phyloP scores from a whole-genome alignment of 2,329 filamentous ascomycete species.

The Reticulascus tulasneorum region DNA sequence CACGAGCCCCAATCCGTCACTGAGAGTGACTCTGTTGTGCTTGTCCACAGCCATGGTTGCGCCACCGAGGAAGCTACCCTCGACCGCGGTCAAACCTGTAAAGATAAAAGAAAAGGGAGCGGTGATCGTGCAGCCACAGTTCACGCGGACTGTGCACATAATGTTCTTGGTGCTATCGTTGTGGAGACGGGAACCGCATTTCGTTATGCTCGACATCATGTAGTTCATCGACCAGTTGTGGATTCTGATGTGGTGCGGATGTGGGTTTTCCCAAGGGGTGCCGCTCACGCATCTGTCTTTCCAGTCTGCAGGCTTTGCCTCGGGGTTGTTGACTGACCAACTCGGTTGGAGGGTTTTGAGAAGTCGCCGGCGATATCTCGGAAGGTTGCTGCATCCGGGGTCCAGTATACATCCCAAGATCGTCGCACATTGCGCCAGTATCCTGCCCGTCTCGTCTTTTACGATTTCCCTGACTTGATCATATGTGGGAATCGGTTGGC shows the following conservation, averaged over 20 bases:
- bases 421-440: too few species aligned
- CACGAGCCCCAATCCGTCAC: slow-evolving; percentile 20
- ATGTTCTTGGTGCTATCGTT: slow-evolving; percentile 18
- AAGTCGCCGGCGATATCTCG: too few species aligned
- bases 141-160: slow-evolving; percentile 17
- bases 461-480: too few species aligned
- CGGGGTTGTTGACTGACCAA: too few species aligned
- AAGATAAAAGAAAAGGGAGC: slow-evolving; percentile 19
- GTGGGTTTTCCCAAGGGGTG: slow-evolving; percentile 15
- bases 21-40: slow-evolving; percentile 16
- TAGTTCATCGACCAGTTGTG: slow-evolving; percentile 22
- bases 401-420: too few species aligned
- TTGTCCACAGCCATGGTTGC: slow-evolving; percentile 5
- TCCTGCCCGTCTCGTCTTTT: too few species aligned
- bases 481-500: too few species aligned
- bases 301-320: too few species aligned
- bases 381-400: too few species aligned
- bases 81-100: slow-evolving; percentile 16
- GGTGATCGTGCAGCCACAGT: slow-evolving; percentile 20
- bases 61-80: slow-evolving; percentile 17
- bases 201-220: slow-evolving; percentile 5
- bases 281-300: too few species aligned
- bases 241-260: slow-evolving; percentile 6
- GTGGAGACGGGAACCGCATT: slow-evolving; percentile 18
- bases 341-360: too few species aligned